Conservation (phyloP, 2,329 filamentous ascomycete genomes). For the Sphaerulina musiva region DNA sequence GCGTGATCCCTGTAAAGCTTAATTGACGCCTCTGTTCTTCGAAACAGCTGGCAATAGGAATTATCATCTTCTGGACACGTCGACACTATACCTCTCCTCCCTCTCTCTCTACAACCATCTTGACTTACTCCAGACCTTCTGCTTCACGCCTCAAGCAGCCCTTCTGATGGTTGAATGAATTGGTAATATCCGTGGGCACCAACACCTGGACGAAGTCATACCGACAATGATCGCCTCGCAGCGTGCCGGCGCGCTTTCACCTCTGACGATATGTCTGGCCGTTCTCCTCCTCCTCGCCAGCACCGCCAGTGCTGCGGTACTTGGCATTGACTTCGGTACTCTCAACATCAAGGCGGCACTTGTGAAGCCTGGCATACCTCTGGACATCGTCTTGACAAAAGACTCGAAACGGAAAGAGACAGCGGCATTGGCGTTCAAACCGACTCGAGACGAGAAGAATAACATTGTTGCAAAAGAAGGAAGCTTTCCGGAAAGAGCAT, state of each 20-base stretch:
- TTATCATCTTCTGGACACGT: conserved; percentile 5
- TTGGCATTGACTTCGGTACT: conserved; percentile 90
- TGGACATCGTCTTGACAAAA: conserved; percentile 96
- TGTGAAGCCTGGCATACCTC: conserved; percentile 91
- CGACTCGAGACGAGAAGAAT: conserved; percentile 55
- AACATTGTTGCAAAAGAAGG: conserved; percentile 45
- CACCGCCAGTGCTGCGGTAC: conserved; percentile 59
- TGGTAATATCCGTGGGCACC: not conserved
- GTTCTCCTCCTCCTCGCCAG: conserved; percentile 51
- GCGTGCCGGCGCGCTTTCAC: conserved; percentile 24
- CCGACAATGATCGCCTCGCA: conserved; percentile 24
- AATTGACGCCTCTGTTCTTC: not conserved
- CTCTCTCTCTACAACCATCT: not conserved
- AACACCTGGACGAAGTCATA: not conserved
- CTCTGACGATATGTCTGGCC: conserved; percentile 17
- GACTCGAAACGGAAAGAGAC: conserved; percentile 95
- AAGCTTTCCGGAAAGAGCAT: conserved; percentile 75
- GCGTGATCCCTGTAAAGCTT: not conserved
- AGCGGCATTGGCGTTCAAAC: conserved; percentile 89
- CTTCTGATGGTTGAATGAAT: conserved; percentile 1
- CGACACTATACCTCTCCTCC: conserved; percentile 1
- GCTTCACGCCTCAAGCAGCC: not conserved
- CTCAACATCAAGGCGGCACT: conserved; percentile 95
- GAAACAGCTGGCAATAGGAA: not conserved
- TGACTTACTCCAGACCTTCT: not conserved